Percentiles rank a stretch among this genome's conserved stretches.
phyloP scores from a whole-genome alignment of 495 filamentous ascomycete species.

The Aspergillus carlsbadensis region DNA sequence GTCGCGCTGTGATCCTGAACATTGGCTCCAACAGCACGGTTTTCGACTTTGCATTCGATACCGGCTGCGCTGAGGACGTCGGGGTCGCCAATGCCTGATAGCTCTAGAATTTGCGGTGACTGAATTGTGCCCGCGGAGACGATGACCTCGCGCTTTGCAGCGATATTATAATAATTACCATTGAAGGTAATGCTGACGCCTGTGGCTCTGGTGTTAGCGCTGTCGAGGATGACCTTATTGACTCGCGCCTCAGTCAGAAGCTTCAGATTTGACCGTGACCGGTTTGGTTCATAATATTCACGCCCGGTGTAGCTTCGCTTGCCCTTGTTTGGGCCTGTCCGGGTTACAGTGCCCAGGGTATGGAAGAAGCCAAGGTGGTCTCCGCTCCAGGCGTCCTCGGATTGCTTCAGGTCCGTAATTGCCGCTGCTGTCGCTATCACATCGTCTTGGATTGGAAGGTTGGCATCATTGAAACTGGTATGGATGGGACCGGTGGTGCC shows the following conservation, averaged over 20 bases:
- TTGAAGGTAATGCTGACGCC: constrained; percentile 36
- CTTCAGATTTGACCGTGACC: constrained; percentile 24
- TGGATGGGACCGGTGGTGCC: constrained; percentile 28
- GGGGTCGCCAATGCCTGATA: constrained; percentile 54
- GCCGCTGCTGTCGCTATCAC: constrained; percentile 28
- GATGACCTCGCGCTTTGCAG: constrained; percentile 53
- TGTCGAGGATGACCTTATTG: constrained; percentile 24
- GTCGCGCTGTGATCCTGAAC: constrained; percentile 42
- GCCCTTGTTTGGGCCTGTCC: constrained; percentile 35
- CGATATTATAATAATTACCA: constrained; percentile 38
- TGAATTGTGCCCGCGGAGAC: constrained; percentile 51
- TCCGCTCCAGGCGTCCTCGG: constrained; percentile 34
- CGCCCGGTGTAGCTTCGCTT: constrained; percentile 51
- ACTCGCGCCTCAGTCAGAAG: constrained; percentile 32
- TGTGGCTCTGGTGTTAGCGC: constrained; percentile 25
- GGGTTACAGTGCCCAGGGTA: constrained; percentile 39
- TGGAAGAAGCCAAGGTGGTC: constrained; percentile 35
- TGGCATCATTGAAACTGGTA: constrained; percentile 32
- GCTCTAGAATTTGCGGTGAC: constrained; percentile 55
- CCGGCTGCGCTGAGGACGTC: constrained; percentile 28
- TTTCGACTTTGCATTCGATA: constrained; percentile 36
- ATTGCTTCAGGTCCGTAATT: constrained; percentile 17
- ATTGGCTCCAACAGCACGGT: constrained; percentile 44
- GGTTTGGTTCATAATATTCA: constrained; percentile 26
- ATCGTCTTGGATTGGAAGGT: constrained; percentile 24